These are phyloP conservation scores for Caloboletus inedulis DNA, from an alignment of 1,284 basidiomycete genomes.

Conservation along the genomic window DNA sequence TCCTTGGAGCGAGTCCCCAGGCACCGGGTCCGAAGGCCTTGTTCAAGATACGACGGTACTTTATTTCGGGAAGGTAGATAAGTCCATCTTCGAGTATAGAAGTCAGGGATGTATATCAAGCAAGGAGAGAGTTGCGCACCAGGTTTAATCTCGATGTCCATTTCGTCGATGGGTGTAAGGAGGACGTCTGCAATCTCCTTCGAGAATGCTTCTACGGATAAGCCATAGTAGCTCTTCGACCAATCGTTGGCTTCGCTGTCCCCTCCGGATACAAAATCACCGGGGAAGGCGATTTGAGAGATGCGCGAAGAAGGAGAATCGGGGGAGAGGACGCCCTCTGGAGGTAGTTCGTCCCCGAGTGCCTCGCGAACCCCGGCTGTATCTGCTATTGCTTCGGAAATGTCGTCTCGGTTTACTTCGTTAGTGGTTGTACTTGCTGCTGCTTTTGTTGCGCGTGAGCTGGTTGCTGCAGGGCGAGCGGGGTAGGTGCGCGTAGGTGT, in stretches of 20 bases:
- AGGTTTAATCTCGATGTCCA: constrained; percentile 93
- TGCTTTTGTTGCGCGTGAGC: constrained; percentile 23
- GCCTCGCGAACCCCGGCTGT: constrained; percentile 12
- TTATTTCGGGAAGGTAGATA: constrained; percentile 96
- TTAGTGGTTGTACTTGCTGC: constrained; percentile 28
- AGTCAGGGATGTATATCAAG: not conserved
- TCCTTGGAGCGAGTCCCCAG: constrained; percentile 94
- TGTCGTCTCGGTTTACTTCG: constrained; percentile 15
- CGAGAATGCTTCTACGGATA: constrained; percentile 77
- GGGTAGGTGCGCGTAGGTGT: constrained; percentile 24
- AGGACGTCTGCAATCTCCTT: constrained; percentile 74
- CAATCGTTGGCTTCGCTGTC: constrained; percentile 60
- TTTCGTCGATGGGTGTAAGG: constrained; percentile 69
- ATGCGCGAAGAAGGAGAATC: constrained; percentile 11
- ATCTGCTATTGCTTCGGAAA: constrained; percentile 21
- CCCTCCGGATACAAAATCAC: constrained; percentile 26
- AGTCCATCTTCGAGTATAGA: constrained; percentile 68
- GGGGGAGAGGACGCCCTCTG: constrained; percentile 10
- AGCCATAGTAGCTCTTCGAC: constrained; percentile 84
- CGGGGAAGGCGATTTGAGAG: constrained; percentile 26
- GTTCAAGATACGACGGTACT: constrained; percentile 94
- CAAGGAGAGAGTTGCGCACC: constrained; percentile 45
- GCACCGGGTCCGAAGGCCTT: constrained; percentile 94
- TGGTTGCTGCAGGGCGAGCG: constrained; percentile 17
- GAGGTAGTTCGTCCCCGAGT: not conserved